Percentiles rank a stretch among this genome's conserved stretches.
These are phyloP conservation scores for Cicer pinnatifidum DNA, from an alignment of 306 rosid species.

Conservation along the genomic window DNA sequence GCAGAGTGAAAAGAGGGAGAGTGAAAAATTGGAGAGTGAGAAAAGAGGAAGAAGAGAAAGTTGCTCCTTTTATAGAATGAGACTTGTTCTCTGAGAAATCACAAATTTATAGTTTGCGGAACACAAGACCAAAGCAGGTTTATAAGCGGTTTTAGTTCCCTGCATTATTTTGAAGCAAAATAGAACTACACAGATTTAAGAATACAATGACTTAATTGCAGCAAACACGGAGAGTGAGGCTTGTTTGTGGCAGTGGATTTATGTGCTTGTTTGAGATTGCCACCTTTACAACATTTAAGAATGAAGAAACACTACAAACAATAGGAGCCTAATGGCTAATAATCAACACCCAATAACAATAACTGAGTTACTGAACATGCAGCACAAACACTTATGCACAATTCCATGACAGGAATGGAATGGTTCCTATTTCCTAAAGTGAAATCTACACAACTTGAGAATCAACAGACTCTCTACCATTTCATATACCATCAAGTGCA, in stretches of 20 bases:
- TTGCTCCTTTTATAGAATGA: neutral
- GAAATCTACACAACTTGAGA: slow-evolving; percentile 46
- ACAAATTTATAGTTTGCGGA: slow-evolving; percentile 33
- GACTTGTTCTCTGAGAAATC: neutral
- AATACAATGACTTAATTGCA: slow-evolving; percentile 42
- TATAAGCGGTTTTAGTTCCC: slow-evolving; percentile 1
- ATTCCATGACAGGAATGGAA: slow-evolving; percentile 44
- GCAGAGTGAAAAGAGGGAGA: slow-evolving; percentile 20
- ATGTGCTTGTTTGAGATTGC: slow-evolving; percentile 34
- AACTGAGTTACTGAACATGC: slow-evolving; percentile 50
- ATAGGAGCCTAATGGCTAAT: slow-evolving; percentile 49
- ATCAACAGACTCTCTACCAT: slow-evolving; percentile 18
- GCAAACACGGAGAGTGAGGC: slow-evolving; percentile 27
- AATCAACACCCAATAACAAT: slow-evolving; percentile 53
- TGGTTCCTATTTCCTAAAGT: slow-evolving; percentile 49
- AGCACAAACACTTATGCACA: slow-evolving; percentile 62
- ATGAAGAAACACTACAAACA: slow-evolving; percentile 52
- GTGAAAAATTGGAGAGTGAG: neutral
- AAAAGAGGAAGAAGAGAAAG: slow-evolving; percentile 24
- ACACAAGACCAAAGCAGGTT: neutral
- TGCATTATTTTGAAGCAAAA: slow-evolving; percentile 17
- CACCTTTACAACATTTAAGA: slow-evolving; percentile 42
- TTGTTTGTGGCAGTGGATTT: slow-evolving; percentile 42
- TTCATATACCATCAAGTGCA: slow-evolving; percentile 63
- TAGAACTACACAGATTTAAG: slow-evolving; percentile 9